Base-by-base conservation (phyloP, 2,329 filamentous ascomycete genomes). In the Hymenoscyphus repandus region DNA sequence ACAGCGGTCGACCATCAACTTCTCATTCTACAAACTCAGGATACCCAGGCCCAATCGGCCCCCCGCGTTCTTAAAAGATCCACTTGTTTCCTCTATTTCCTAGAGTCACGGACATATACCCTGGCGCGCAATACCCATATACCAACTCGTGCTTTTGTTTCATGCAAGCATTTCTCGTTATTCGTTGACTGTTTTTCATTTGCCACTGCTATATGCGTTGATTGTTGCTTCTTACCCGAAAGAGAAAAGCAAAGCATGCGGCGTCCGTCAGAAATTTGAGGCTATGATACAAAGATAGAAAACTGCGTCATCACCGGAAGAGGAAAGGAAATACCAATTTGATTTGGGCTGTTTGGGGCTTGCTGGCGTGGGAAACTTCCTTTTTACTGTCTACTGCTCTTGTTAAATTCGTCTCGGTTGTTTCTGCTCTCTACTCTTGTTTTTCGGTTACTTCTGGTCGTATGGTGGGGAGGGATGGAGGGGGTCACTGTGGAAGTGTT, bases 11-110 rank as follows among this genome's bases (percentile, higher is more conserved):
- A 68, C 90, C 90, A 70, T 92, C 88, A 67, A 95, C 90, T 76
- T 93, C 90, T 76, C 88, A 95, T 85, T 95, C 90, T 79, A 88
- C 86, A 68, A 83, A 83, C 87, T 92, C 89, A 83, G 89, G 89
- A 90, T 93, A 93, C 88, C 88, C 90, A 79, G 89, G 83, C 77
- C 88, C 87, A 62, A 86, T 90, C 79, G 88, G 88, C 78, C 86
- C 88, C 81, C 90, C 86, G 78, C 88, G 88, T 87, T 92, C 60
- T 60, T 65, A 63, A 62, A 58, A 56, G 53, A 53, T 53, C 49
- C 50, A 36, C 50, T 63, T 62, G 58, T 47, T 48, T 56, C 49
- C 49, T 50, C 54, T 56, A 53, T 64, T 64, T 66, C 59, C 62
- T 64, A 58, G 53, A 62, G 57, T 62, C 57, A 60, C 57, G 62